These are phyloP conservation scores for Erodium maritimum DNA, from an alignment of 345 rosid species.

Conservation along the genomic window DNA sequence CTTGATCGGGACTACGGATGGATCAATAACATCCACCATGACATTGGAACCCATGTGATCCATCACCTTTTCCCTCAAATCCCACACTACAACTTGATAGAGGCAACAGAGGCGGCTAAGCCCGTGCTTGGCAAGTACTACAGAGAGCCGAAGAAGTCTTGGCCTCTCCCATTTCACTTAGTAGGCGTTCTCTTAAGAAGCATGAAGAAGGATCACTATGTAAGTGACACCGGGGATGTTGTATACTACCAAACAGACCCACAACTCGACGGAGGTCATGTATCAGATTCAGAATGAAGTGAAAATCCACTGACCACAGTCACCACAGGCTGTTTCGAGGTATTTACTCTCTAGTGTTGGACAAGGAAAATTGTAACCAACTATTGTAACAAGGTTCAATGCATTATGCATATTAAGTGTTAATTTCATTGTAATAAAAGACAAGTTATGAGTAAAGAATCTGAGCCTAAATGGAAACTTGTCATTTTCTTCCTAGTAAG, in stretches of 20 bases:
- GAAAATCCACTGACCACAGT: no score
- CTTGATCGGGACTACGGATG: conserved; percentile 78
- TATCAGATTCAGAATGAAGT: no score
- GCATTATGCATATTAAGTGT: no score
- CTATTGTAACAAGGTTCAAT: no score
- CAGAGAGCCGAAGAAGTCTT: conserved; percentile 64
- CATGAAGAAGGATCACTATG: conserved; percentile 61
- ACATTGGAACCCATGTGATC: conserved; percentile 87
- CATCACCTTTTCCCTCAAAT: conserved; percentile 95
- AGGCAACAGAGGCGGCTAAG: conserved; percentile 87
- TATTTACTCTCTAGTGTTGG: no score
- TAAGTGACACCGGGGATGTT: conserved; percentile 60
- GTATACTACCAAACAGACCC: conserved; percentile 58
- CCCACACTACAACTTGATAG: conserved; percentile 83
- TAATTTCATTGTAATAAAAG: no score
- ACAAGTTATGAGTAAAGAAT: no score
- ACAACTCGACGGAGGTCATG: no score
- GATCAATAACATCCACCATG: conserved; percentile 88
- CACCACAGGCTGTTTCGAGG: no score
- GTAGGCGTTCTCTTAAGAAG: conserved; percentile 39
- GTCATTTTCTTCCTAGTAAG: no score
- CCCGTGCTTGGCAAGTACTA: conserved; percentile 77
- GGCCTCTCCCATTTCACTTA: conserved; percentile 58
- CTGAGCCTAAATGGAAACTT: no score
- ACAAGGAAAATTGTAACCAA: no score